Percentiles rank a stretch among this genome's conserved stretches.
These are phyloP conservation scores for Mycena citricolor DNA, from an alignment of 1,284 basidiomycete species.

Conservation along the genomic window DNA sequence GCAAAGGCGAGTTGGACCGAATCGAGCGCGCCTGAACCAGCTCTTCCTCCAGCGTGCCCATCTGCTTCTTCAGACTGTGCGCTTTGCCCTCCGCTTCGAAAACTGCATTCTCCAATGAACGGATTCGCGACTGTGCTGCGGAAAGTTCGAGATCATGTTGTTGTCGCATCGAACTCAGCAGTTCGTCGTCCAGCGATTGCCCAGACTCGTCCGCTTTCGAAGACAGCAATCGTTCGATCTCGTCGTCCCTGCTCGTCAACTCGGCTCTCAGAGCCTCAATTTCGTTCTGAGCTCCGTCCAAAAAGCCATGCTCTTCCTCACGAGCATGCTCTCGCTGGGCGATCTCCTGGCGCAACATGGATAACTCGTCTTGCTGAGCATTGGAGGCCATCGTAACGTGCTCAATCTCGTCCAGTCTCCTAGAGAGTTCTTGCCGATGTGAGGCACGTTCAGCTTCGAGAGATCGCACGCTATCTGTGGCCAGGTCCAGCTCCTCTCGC, in stretches of 20 bases:
- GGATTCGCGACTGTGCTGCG: slow-evolving; percentile 71
- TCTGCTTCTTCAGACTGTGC: slow-evolving; percentile 71
- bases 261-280: slow-evolving; percentile 64
- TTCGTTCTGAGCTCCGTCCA: slow-evolving; percentile 63
- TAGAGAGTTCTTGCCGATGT: slow-evolving; percentile 52
- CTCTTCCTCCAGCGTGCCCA: slow-evolving; percentile 63
- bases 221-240: slow-evolving; percentile 53
- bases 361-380: slow-evolving; percentile 51
- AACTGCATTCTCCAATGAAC: slow-evolving; percentile 67
- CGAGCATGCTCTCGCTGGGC: slow-evolving; percentile 47
- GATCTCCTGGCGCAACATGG: slow-evolving; percentile 47
- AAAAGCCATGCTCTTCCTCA: slow-evolving; percentile 61
- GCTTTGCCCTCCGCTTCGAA: slow-evolving; percentile 72
- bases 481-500: slow-evolving; percentile 59
- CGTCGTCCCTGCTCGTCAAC: slow-evolving; percentile 57
- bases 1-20: slow-evolving; percentile 34
- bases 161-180: slow-evolving; percentile 64
- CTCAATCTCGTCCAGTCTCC: slow-evolving; percentile 53
- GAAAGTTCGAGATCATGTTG: slow-evolving; percentile 80
- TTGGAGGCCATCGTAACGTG: slow-evolving; percentile 44
- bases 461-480: slow-evolving; percentile 48
- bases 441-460: slow-evolving; percentile 60
- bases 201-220: slow-evolving; percentile 35
- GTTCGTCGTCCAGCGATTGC: slow-evolving; percentile 67
- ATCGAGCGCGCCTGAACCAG: slow-evolving; percentile 43